Conservation (phyloP, 257 asterid species). For the Ophiorrhiza pumila region DNA sequence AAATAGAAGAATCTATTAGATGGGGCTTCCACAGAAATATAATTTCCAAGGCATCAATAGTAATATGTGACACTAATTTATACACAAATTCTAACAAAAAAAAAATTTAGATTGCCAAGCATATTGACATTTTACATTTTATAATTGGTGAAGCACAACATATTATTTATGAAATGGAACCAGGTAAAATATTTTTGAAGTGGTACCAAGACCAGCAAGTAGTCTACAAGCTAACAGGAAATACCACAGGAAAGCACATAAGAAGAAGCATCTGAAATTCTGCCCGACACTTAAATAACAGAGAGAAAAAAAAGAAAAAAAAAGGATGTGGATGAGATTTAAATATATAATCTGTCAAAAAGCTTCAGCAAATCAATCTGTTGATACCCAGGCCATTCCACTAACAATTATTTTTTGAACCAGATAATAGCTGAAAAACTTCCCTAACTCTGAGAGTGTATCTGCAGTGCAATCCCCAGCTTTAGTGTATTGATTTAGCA, state of each 20-base stretch:
- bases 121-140: neutral
- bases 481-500: neutral
- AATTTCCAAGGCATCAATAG: neutral
- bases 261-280: neutral
- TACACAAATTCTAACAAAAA: neutral
- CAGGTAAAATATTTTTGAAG: too few relatives aligned
- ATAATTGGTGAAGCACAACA: neutral
- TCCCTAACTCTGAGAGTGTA: too few relatives aligned
- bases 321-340: neutral
- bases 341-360: neutral
- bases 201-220: too few relatives aligned
- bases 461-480: neutral
- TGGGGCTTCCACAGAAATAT: neutral
- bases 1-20: neutral
- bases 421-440: neutral
- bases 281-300: neutral
- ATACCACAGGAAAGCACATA: neutral
- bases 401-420: neutral
- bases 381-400: neutral
- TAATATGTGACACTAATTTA: neutral
- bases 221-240: neutral
- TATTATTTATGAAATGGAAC: too few relatives aligned
- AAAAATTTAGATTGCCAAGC: neutral
- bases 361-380: neutral
- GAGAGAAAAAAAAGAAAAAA: neutral